Percentiles rank a stretch among this genome's conserved stretches.
These are phyloP conservation scores for Colletotrichum sp. DNA, from an alignment of 2,329 filamentous ascomycete species.

Conservation along the genomic window DNA sequence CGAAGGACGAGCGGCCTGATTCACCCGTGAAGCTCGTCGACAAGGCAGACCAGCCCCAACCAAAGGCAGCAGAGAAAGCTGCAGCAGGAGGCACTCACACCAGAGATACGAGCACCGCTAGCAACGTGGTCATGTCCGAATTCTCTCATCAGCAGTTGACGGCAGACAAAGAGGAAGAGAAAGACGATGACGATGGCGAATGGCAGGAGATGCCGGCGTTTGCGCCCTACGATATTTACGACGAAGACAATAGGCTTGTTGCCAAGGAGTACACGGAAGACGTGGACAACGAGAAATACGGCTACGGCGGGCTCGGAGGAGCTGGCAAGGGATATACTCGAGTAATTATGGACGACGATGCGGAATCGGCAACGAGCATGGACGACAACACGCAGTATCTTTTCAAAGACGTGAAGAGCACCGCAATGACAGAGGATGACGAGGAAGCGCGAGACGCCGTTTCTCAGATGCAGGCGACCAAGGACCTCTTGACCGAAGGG, in stretches of 20 bases:
- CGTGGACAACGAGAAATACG: constrained; percentile 68
- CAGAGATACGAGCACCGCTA: constrained; percentile 43
- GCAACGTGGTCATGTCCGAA: constrained; percentile 64
- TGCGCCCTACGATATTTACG: constrained; percentile 92
- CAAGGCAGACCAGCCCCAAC: constrained; percentile 20
- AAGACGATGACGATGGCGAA: constrained; percentile 65
- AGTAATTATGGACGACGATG: constrained; percentile 94
- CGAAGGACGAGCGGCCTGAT: not conserved
- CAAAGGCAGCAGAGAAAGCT: not conserved
- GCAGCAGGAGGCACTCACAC: not conserved
- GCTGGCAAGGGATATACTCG: constrained; percentile 95
- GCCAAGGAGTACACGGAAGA: constrained; percentile 81
- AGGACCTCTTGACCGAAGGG: constrained; percentile 91
- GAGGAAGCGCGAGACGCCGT: constrained; percentile 87
- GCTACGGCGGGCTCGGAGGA: constrained; percentile 80
- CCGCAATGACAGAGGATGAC: constrained; percentile 67
- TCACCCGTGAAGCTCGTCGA: constrained; percentile 8
- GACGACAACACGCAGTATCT: constrained; percentile 97
- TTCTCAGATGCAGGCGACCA: constrained; percentile 93
- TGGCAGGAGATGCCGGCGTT: constrained; percentile 97
- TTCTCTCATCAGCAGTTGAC: constrained; percentile 89
- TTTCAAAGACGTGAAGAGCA: constrained; percentile 75
- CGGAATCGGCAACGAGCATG: constrained; percentile 91
- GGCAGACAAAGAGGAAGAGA: constrained; percentile 56
- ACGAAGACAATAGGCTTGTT: constrained; percentile 88